Evolutionary conservation across 441 rosid genomes (phyloP).

Genomic region (Cnidoscolus chayamansa): DNA sequence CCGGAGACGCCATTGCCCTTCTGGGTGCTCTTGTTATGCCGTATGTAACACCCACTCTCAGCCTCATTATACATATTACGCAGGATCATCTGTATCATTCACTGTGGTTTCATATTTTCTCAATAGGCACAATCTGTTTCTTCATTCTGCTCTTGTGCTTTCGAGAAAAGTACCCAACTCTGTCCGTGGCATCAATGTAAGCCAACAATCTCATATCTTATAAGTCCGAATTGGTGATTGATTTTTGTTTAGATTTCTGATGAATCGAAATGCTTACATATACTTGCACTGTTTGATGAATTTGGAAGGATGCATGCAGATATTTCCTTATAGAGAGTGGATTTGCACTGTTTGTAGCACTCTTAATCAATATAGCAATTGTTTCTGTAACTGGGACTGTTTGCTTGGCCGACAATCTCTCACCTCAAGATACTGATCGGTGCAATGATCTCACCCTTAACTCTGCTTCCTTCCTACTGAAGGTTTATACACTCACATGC

Average conservation of each 20-base stretch:
- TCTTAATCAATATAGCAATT: conserved; percentile 56
- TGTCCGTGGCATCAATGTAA: conserved; percentile 49
- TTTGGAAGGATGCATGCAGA: conserved; percentile 48
- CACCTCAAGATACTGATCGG: conserved; percentile 20
- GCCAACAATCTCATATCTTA: neutral
- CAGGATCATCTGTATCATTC: no score
- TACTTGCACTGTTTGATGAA: neutral
- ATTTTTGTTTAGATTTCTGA: no score
- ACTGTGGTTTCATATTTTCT: neutral
- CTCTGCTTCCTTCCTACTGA: conserved; percentile 64
- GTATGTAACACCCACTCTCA: conserved; percentile 27
- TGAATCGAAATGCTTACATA: no score
- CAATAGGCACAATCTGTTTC: conserved; percentile 63
- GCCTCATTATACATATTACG: no score
- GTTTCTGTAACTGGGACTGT: conserved; percentile 52
- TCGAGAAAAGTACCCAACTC: conserved; percentile 60
- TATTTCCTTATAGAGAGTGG: conserved; percentile 69
- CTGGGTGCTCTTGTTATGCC: conserved; percentile 75
- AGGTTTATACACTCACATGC: conserved; percentile 27
- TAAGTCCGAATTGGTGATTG: no score
- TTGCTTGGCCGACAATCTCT: conserved; percentile 33
- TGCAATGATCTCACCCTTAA: conserved; percentile 53
- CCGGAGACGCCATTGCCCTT: conserved; percentile 60
- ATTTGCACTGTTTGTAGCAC: conserved; percentile 52
- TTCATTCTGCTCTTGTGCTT: conserved; percentile 70